Percentiles rank a stretch among this genome's conserved stretches.
Evolutionary conservation across 106 monocot species (phyloP).

Genomic region (Xerophyta viscosa): DNA sequence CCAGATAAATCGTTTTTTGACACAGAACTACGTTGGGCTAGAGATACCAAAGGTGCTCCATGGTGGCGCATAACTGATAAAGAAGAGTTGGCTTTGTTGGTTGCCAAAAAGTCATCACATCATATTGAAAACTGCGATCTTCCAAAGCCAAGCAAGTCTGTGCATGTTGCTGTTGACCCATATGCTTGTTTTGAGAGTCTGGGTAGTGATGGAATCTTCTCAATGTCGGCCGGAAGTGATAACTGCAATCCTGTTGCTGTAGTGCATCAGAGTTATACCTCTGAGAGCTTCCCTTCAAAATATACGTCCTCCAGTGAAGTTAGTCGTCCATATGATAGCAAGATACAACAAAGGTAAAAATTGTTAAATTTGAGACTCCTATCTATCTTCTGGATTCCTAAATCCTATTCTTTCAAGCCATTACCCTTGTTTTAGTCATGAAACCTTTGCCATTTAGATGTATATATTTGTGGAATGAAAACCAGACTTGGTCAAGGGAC

Average conservation of each 20-base stretch:
- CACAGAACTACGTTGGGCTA: slow-evolving; percentile 20
- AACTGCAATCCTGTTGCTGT: slow-evolving; percentile 10
- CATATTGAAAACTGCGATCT: slow-evolving; percentile 88
- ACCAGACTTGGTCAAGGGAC: too few species aligned
- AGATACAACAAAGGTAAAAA: slow-evolving; percentile 26
- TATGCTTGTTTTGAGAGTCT: slow-evolving; percentile 29
- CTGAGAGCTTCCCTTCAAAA: slow-evolving; percentile 19
- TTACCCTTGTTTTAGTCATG: too few species aligned
- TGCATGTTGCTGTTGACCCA: slow-evolving; percentile 28
- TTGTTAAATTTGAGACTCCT: neutral
- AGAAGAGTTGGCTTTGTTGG: slow-evolving; percentile 75
- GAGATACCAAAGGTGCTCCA: slow-evolving; percentile 42
- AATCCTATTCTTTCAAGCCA: neutral
- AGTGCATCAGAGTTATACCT: slow-evolving; percentile 14
- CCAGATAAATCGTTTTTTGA: slow-evolving; percentile 20
- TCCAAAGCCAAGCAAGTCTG: slow-evolving; percentile 48
- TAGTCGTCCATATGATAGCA: slow-evolving; percentile 5
- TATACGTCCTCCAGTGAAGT: slow-evolving; percentile 11
- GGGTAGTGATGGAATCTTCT: slow-evolving; percentile 19
- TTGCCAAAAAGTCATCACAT: slow-evolving; percentile 59
- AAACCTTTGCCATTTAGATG: too few species aligned
- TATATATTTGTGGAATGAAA: too few species aligned
- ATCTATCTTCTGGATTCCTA: too few species aligned
- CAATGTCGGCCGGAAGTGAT: slow-evolving; percentile 16
- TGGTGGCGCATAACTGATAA: slow-evolving; percentile 81